Base-by-base conservation (phyloP, 148 eudicot species). In the Fagopyrum esculentum region DNA sequence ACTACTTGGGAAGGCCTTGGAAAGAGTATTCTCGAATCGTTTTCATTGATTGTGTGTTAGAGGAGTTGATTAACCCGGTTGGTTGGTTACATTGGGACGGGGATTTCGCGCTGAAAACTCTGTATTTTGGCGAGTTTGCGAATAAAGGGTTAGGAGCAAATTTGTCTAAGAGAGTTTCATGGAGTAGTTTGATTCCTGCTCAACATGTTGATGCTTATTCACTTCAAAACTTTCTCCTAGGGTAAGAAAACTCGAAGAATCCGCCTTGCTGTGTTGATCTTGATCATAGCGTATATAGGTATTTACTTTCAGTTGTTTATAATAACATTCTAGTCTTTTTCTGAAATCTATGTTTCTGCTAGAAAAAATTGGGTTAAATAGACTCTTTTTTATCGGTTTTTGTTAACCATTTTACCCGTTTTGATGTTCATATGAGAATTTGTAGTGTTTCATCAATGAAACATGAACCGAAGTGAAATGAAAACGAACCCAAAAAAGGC, bases 31-130 rank as follows among this genome's bases (percentile, higher is more conserved):
- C 97, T 0, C 89, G 98, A 77, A 88, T 91, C 0, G 87, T 93
- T 7, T 86, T 87, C 45, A 75, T 93, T 2, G 52, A 80, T 5
- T 87, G 91, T 72, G 74, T 12, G 0, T 52, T 93, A 80, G 93
- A 84, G 43, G 83, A 72, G 13, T 80, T 93, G 46, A 60, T 93
- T 45, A 17, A 74, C 0, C 80, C 88, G 0, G 78, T 71, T 13
- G 98, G 98, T 16, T 93, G 98, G 98, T 61, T 88, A 89, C 91
- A 90, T 1, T 93, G 95, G 84, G 71, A 78, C 0, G 97, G 89
- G 0, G 91, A 86, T 48, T 91, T 91, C 50, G 97, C 85, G 0
- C 60, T 93, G 49, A 72, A 79, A n/a, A 93, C 98, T 0, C 86
- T 89, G 16, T 93, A 93, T 55, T 93, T 89, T 71, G 98, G 94